These are phyloP conservation scores for Rhizoclosmatium globosum DNA, from an alignment of 192 early-diverging fungal species.

Conservation along the genomic window DNA sequence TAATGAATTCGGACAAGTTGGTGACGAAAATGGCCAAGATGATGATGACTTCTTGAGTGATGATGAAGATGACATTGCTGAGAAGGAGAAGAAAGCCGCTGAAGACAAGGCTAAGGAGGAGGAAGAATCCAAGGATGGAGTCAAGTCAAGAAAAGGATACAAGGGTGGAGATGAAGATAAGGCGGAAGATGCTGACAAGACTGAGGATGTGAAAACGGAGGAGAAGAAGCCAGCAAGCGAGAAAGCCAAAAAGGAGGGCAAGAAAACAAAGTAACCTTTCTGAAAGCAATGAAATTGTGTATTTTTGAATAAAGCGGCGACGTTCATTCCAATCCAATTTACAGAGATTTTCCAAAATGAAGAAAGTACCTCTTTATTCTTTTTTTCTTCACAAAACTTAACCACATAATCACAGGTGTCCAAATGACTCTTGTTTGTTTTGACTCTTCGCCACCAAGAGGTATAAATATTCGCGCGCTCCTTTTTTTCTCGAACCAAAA, in stretches of 20 bases:
- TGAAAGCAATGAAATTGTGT: neutral
- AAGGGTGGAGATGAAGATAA: constrained; percentile 17
- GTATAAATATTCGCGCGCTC: too few relatives aligned
- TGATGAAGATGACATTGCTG: constrained; percentile 27
- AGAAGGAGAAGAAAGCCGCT: constrained; percentile 20
- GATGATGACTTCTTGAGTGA: constrained; percentile 39
- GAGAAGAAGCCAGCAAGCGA: neutral
- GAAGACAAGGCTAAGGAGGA: constrained; percentile 36
- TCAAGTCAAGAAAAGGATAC: constrained; percentile 5
- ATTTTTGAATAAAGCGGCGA: too few relatives aligned
- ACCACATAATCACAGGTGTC: too few relatives aligned
- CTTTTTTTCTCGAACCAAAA: too few relatives aligned
- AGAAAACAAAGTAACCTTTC: constrained; percentile 29
- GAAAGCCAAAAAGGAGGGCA: constrained; percentile 33
- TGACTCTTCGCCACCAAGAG: too few relatives aligned
- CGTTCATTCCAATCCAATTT: too few relatives aligned
- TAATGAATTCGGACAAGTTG: constrained; percentile 82
- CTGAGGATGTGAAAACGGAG: neutral
- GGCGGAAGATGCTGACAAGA: neutral
- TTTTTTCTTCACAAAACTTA: too few relatives aligned
- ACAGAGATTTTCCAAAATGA: too few relatives aligned
- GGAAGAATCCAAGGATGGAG: constrained; percentile 11
- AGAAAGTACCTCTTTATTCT: too few relatives aligned
- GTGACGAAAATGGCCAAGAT: constrained; percentile 41
- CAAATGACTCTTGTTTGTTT: too few relatives aligned